Percentiles rank a stretch among this genome's conserved stretches.
Evolutionary conservation across 2,329 filamentous ascomycete species (phyloP).

Genomic region (Blumeria hordei): DNA sequence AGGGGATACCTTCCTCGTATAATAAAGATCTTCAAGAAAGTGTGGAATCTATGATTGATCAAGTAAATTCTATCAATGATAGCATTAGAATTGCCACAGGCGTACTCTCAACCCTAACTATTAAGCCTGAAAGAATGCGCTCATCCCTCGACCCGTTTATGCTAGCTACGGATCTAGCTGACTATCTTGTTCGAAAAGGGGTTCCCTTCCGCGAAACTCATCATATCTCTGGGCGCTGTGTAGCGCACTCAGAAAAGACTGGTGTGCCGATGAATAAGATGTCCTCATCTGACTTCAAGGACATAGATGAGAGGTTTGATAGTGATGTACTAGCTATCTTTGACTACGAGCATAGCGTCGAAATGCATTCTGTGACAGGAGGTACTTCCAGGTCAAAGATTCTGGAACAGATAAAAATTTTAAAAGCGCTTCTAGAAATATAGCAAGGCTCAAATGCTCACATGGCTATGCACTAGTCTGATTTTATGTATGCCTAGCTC

Average conservation of each 20-base stretch:
- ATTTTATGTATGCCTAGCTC: too few relatives aligned
- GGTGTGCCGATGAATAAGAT: slow-evolving; percentile 46
- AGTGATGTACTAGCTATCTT: slow-evolving; percentile 48
- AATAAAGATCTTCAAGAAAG: slow-evolving; percentile 87
- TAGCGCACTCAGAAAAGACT: slow-evolving; percentile 45
- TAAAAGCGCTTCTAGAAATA: slow-evolving; percentile 15
- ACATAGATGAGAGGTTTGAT: slow-evolving; percentile 43
- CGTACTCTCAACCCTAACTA: slow-evolving; percentile 47
- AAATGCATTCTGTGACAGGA: slow-evolving; percentile 52
- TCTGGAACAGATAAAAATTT: slow-evolving; percentile 33
- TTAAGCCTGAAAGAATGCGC: slow-evolving; percentile 51
- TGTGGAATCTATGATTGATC: slow-evolving; percentile 65
- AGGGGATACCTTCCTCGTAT: slow-evolving; percentile 51
- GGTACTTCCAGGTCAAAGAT: slow-evolving; percentile 52
- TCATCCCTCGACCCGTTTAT: slow-evolving; percentile 61
- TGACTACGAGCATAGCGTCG: slow-evolving; percentile 63
- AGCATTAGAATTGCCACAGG: slow-evolving; percentile 65
- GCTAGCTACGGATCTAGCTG: slow-evolving; percentile 49
- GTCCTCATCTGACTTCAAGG: slow-evolving; percentile 38
- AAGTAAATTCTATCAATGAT: slow-evolving; percentile 59
- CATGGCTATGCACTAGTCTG: too few relatives aligned
- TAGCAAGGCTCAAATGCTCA: neutral
- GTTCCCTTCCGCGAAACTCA: slow-evolving; percentile 64
- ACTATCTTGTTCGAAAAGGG: slow-evolving; percentile 23
- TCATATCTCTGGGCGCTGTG: slow-evolving; percentile 49